Base-by-base conservation (phyloP, 2,329 filamentous ascomycete genomes). In the Calycina marina region DNA sequence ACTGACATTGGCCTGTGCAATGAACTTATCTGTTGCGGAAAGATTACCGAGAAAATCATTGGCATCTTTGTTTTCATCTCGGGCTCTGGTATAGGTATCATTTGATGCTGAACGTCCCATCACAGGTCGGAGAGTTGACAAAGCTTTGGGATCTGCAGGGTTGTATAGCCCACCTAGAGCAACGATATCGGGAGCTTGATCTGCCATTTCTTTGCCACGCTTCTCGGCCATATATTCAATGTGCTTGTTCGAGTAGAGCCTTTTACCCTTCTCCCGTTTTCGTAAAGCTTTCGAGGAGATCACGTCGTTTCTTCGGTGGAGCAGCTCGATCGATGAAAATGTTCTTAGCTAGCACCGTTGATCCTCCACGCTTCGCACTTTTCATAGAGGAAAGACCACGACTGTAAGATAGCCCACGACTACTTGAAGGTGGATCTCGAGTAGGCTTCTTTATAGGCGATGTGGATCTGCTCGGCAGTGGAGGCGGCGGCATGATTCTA, bases 121-220 rank as follows among this genome's bases (percentile, higher is more conserved):
- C 15, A 30, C 30, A 10, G 42, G 40, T 14, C 34, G 36, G 13
- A 49, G 28, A 14, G 35, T 34, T 17, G 39, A 28, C 4, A 44
- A 12, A 4, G 36, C 28, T 12, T 26, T 25, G 11, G 34, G 35
- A 13, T 41, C 36, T 9, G 42, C 36, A 10, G 47, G 43, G 15
- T 47, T 35, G 14, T 44, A 44, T 2, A 52, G 50, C 0, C 40
- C 43, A 10, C 37, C 44, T 3, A 50, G 43, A 15, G 41, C 45
- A 5, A 53, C 53, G 20, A 56, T 39, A 34, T 57, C 53, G 2
- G 56, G 47, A 2, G 60, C 56, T 14, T 39, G 38, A 17, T 69
- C 66, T 27, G 59, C 59, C 32, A 54, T 57, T 13, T 61, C 58
- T 16, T 62, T 60, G 4, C 51, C 55, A 25, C 50, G 48, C 18